Percentiles rank a stretch among this genome's conserved stretches.
These are phyloP conservation scores for Vicia faba DNA, from an alignment of 306 rosid species.

Conservation along the genomic window DNA sequence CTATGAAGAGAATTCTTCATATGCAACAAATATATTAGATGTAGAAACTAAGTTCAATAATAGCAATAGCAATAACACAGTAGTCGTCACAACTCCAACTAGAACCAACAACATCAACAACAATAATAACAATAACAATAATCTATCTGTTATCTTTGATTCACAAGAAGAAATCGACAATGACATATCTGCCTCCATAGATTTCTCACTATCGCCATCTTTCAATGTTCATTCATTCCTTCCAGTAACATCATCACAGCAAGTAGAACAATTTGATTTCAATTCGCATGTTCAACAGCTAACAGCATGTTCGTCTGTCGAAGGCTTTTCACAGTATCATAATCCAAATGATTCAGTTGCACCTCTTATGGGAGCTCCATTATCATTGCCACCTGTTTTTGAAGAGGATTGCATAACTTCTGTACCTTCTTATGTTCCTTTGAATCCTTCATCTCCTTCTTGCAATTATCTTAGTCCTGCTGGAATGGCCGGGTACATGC, in stretches of 20 bases:
- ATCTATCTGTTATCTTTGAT: conserved; percentile 66
- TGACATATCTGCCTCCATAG: conserved; percentile 86
- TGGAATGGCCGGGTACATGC: conserved; percentile 57
- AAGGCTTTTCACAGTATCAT: conserved; percentile 62
- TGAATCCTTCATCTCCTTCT: conserved; percentile 71
- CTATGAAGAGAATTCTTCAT: conserved; percentile 75
- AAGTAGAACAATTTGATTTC: conserved; percentile 62
- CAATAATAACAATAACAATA: conserved; percentile 44
- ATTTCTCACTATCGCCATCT: conserved; percentile 67
- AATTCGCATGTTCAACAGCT: conserved; percentile 51
- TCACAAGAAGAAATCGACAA: conserved; percentile 80
- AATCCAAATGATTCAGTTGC: conserved; percentile 42
- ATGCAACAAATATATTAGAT: conserved; percentile 57
- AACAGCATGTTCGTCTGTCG: conserved; percentile 56
- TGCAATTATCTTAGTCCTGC: conserved; percentile 63
- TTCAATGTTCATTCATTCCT: conserved; percentile 54
- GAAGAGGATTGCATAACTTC: conserved; percentile 88
- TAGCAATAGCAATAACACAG: conserved; percentile 44
- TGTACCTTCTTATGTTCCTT: conserved; percentile 69
- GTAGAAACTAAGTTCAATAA: conserved; percentile 50
- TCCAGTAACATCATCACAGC: conserved; percentile 36
- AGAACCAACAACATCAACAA: conserved; percentile 37
- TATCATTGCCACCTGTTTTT: conserved; percentile 60
- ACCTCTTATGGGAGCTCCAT: conserved; percentile 54
- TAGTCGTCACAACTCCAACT: conserved; percentile 42